Conservation (phyloP, 2,329 filamentous ascomycete species). For the Fusarium acutatum region DNA sequence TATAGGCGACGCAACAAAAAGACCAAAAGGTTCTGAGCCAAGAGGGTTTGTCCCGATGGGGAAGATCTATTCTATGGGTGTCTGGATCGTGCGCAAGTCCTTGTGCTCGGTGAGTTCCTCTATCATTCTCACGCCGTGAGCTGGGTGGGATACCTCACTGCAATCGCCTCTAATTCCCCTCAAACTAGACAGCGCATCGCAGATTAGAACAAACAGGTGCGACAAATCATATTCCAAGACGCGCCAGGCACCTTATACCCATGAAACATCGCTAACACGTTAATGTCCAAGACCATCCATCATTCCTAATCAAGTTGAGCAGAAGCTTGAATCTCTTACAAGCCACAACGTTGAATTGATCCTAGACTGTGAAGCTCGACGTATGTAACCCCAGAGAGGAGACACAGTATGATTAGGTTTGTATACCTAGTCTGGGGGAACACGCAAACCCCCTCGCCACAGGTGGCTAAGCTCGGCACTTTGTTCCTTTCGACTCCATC, state of each 20-base stretch:
- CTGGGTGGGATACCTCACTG: neutral
- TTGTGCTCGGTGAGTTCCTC: neutral
- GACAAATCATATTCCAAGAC: constrained; percentile 18
- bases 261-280: constrained; percentile 32
- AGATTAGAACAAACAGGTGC: constrained; percentile 14
- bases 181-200: constrained; percentile 28
- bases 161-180: neutral
- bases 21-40: neutral
- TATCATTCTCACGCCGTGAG: neutral
- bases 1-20: neutral
- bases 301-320: constrained; percentile 28
- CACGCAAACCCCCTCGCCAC: constrained; percentile 44
- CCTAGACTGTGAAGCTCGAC: constrained; percentile 1
- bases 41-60: neutral
- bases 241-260: neutral
- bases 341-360: constrained; percentile 33
- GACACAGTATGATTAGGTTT: neutral
- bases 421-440: constrained; percentile 3
- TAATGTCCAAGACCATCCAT: neutral
- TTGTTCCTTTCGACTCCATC: constrained; percentile 6
- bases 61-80: constrained; percentile 4
- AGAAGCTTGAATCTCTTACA: constrained; percentile 18
- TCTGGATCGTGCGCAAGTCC: neutral
- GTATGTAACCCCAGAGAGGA: constrained; percentile 1
- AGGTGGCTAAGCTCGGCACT: constrained; percentile 38